A percentile compares a stretch with the other conserved stretches of the same genome.
These are phyloP conservation scores for Starmerella tilneyi DNA, from an alignment of 805 yeast genomes.

Conservation along the genomic window DNA sequence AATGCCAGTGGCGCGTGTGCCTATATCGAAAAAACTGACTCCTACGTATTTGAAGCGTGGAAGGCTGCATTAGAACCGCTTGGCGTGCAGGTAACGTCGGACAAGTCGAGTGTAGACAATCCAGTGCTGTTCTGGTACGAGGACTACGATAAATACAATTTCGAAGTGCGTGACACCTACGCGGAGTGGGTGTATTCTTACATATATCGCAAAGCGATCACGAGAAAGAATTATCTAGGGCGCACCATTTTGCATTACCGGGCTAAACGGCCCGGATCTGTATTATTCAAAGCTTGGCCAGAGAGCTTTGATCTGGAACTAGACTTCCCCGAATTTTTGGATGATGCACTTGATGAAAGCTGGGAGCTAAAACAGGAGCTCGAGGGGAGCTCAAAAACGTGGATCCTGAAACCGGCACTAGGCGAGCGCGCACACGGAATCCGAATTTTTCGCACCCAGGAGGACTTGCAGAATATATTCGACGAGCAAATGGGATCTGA, in stretches of 20 bases:
- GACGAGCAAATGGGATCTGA: constrained; percentile 76
- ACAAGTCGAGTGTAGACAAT: not conserved
- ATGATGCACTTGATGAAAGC: constrained; percentile 85
- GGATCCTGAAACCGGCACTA: constrained; percentile 95
- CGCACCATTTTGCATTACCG: constrained; percentile 65
- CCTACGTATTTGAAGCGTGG: constrained; percentile 24
- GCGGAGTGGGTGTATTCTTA: constrained; percentile 34
- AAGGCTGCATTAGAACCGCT: constrained; percentile 11
- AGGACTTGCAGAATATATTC: constrained; percentile 71
- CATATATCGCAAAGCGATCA: constrained; percentile 79
- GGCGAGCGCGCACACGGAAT: constrained; percentile 96
- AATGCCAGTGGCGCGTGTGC: constrained; percentile 6
- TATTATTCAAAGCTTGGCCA: constrained; percentile 54
- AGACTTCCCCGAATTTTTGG: constrained; percentile 92
- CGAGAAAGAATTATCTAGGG: constrained; percentile 82
- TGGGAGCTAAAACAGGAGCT: constrained; percentile 79
- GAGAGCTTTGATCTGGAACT: constrained; percentile 71
- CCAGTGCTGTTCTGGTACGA: constrained; percentile 53
- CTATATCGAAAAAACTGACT: constrained; percentile 19
- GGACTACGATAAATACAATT: constrained; percentile 79
- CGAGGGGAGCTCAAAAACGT: constrained; percentile 49
- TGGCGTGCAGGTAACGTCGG: constrained; percentile 1
- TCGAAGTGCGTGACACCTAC: constrained; percentile 39
- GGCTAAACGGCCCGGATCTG: constrained; percentile 64
- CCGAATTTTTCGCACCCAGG: constrained; percentile 63